These are phyloP conservation scores for Diaporthe vexans DNA, from an alignment of 2,329 filamentous ascomycete genomes.

Conservation along the genomic window DNA sequence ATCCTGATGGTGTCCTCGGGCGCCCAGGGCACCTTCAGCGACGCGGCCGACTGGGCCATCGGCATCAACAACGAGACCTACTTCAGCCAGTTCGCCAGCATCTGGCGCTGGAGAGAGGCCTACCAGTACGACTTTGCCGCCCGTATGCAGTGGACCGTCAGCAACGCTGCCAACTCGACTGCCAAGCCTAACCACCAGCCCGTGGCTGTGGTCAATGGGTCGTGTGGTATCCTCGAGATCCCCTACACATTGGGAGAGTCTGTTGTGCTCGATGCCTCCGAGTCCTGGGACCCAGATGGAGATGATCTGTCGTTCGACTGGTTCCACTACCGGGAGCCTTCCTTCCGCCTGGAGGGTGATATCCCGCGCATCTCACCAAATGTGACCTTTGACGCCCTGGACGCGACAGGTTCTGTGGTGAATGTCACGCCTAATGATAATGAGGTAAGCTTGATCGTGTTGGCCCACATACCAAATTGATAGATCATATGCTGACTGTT, in stretches of 20 bases:
- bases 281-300: slow-evolving; percentile 43
- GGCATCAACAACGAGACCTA: slow-evolving; percentile 51
- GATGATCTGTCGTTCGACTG: slow-evolving; percentile 42
- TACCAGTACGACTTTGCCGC: slow-evolving; percentile 60
- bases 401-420: slow-evolving; percentile 11
- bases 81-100: slow-evolving; percentile 60
- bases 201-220: slow-evolving; percentile 44
- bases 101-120: slow-evolving; percentile 67
- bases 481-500: background rate
- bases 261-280: slow-evolving; percentile 40
- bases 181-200: slow-evolving; percentile 40
- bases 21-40: slow-evolving; percentile 47
- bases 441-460: background rate
- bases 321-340: slow-evolving; percentile 42
- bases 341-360: slow-evolving; percentile 30
- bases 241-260: slow-evolving; percentile 37
- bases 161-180: background rate
- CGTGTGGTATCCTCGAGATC: slow-evolving; percentile 37
- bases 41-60: slow-evolving; percentile 52
- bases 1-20: slow-evolving; percentile 43
- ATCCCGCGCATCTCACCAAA: slow-evolving; percentile 28
- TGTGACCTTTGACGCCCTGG: slow-evolving; percentile 17
- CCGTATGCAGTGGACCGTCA: slow-evolving; percentile 42
- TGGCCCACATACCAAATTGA: background rate
- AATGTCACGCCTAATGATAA: slow-evolving; percentile 29